Evolutionary conservation across 2,329 filamentous ascomycete genomes (phyloP).

Genomic region (Penicillium fuscoglaucum): DNA sequence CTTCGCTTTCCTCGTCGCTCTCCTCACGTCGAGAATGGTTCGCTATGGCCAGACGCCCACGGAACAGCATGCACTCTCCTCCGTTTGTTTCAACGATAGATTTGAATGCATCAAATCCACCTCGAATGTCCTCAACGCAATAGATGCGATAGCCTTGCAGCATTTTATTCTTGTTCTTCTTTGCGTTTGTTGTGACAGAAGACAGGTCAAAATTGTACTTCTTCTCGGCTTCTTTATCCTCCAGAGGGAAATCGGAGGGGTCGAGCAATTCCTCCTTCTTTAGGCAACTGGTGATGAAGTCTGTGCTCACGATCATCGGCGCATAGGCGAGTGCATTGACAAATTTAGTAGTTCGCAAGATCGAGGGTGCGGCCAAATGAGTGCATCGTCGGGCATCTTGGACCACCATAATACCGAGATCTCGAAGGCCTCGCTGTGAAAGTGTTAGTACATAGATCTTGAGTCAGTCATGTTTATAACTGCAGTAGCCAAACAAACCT

Average conservation of each 20-base stretch:
- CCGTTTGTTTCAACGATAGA: slow-evolving; percentile 87
- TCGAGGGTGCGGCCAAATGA: slow-evolving; percentile 80
- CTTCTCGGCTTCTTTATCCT: slow-evolving; percentile 72
- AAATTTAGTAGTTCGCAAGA: slow-evolving; percentile 92
- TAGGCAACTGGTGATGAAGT: slow-evolving; percentile 77
- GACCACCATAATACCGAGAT: slow-evolving; percentile 78
- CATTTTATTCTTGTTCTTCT: slow-evolving; percentile 72
- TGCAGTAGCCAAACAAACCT: slow-evolving; percentile 55
- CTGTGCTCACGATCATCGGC: slow-evolving; percentile 71
- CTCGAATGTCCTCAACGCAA: slow-evolving; percentile 75
- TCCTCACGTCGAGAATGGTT: slow-evolving; percentile 61
- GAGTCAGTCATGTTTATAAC: not conserved
- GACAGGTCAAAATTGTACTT: slow-evolving; percentile 68
- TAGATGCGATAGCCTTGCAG: slow-evolving; percentile 77
- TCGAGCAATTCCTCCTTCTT: slow-evolving; percentile 65
- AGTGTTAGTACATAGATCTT: slow-evolving; percentile 14
- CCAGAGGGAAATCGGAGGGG: slow-evolving; percentile 65
- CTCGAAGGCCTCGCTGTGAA: slow-evolving; percentile 71
- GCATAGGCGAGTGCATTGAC: slow-evolving; percentile 81
- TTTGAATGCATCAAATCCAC: slow-evolving; percentile 80
- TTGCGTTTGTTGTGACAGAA: slow-evolving; percentile 68
- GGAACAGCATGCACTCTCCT: slow-evolving; percentile 76
- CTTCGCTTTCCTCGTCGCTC: slow-evolving; percentile 42
- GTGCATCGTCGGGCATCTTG: slow-evolving; percentile 75
- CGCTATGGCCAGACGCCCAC: slow-evolving; percentile 67